phyloP scores from a whole-genome alignment of 2,329 filamentous ascomycete species.

The Exophiala sideris region DNA sequence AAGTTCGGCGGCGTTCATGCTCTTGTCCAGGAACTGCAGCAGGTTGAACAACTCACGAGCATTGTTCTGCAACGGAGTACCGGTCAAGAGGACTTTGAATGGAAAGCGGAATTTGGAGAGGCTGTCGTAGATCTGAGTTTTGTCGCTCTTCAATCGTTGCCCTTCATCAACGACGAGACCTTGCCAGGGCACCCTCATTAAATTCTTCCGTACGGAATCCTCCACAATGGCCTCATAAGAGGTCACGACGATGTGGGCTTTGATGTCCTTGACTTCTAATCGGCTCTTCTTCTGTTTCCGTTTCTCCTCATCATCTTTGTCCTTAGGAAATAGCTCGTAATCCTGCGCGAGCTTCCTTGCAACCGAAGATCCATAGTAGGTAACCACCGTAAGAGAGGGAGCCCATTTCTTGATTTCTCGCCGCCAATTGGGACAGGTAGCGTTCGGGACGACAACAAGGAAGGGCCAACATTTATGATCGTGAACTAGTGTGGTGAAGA shows the following conservation, averaged over 20 bases:
- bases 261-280: slow-evolving; percentile 56
- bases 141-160: slow-evolving; percentile 90
- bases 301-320: slow-evolving; percentile 33
- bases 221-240: slow-evolving; percentile 89
- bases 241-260: slow-evolving; percentile 88
- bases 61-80: slow-evolving; percentile 82
- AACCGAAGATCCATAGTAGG: slow-evolving; percentile 76
- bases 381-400: slow-evolving; percentile 80
- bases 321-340: slow-evolving; percentile 77
- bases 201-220: slow-evolving; percentile 61
- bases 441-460: slow-evolving; percentile 87
- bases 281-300: slow-evolving; percentile 30
- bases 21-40: slow-evolving; percentile 84
- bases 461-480: slow-evolving; percentile 81
- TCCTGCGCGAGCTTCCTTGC: slow-evolving; percentile 73
- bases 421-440: slow-evolving; percentile 96
- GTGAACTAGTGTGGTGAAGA: slow-evolving; percentile 71
- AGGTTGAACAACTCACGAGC: slow-evolving; percentile 92
- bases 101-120: slow-evolving; percentile 71
- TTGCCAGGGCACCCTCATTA: slow-evolving; percentile 74
- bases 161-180: slow-evolving; percentile 92
- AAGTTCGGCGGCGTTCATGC: slow-evolving; percentile 65
- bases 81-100: slow-evolving; percentile 79
- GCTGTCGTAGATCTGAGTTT: slow-evolving; percentile 73
- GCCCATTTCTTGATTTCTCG: slow-evolving; percentile 94